These are phyloP conservation scores for Aeminium ludgeri DNA, from an alignment of 495 filamentous ascomycete genomes.

Conservation along the genomic window DNA sequence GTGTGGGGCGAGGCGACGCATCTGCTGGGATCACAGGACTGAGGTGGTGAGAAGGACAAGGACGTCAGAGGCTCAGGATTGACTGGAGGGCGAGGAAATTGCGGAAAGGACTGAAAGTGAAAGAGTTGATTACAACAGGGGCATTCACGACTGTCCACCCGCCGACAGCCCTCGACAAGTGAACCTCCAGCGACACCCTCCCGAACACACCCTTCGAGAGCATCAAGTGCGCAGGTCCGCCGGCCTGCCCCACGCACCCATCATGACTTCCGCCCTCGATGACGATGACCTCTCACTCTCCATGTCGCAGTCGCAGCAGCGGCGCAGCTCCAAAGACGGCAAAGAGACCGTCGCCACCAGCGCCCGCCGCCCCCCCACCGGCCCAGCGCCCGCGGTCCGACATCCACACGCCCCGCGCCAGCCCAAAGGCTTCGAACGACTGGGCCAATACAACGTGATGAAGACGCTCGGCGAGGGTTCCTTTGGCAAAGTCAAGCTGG, in stretches of 20 bases:
- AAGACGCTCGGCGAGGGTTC: slow-evolving; percentile 89
- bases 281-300: slow-evolving; percentile 89
- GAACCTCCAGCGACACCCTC: too few relatives aligned
- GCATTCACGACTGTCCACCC: too few relatives aligned
- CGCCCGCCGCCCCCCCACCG: slow-evolving; percentile 4
- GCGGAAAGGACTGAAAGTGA: too few relatives aligned
- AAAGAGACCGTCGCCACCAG: slow-evolving; percentile 15
- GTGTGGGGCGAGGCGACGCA: too few relatives aligned
- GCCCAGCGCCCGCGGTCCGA: slow-evolving; percentile 10
- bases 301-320: slow-evolving; percentile 48
- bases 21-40: too few relatives aligned
- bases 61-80: too few relatives aligned
- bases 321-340: slow-evolving; percentile 29
- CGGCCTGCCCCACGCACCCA: slow-evolving; percentile 4
- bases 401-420: background rate
- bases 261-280: slow-evolving; percentile 48
- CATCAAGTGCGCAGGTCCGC: slow-evolving; percentile 2
- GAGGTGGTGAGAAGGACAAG: too few relatives aligned
- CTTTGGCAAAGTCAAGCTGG: slow-evolving; percentile 97
- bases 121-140: too few relatives aligned
- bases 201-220: too few relatives aligned
- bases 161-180: too few relatives aligned
- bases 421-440: slow-evolving; percentile 46
- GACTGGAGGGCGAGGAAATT: too few relatives aligned
- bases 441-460: slow-evolving; percentile 79